Conservation (phyloP, 768 basidiomycete genomes). For the Leccinum longicurvipes region DNA sequence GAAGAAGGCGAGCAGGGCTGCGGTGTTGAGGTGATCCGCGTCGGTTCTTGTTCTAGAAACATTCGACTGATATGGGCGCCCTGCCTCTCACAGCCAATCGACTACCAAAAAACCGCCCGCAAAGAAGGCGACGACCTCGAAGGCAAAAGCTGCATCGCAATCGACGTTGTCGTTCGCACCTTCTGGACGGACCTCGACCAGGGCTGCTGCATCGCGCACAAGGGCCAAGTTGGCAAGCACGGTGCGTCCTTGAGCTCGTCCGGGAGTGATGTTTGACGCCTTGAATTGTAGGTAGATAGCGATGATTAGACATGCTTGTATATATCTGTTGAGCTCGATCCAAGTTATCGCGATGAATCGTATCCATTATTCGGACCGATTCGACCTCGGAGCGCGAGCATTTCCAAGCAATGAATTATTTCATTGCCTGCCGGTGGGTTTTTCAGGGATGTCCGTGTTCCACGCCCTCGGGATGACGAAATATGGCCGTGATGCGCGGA, state of each 20-base stretch:
- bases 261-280: not conserved
- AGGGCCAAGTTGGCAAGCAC: constrained; percentile 54
- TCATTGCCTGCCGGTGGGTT: not conserved
- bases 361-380: not conserved
- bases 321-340: not conserved
- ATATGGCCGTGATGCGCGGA: not conserved
- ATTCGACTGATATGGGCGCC: constrained; percentile 10
- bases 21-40: constrained; percentile 56
- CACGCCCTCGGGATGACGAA: not conserved
- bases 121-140: constrained; percentile 40
- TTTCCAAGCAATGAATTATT: not conserved
- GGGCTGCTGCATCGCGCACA: constrained; percentile 69
- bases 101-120: constrained; percentile 52
- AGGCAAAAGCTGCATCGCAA: constrained; percentile 33
- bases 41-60: constrained; percentile 25
- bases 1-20: constrained; percentile 62
- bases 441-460: not conserved
- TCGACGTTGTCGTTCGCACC: constrained; percentile 63
- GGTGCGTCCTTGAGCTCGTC: constrained; percentile 25
- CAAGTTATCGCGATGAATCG: not conserved
- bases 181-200: constrained; percentile 49
- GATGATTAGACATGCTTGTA: constrained; percentile 20
- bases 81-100: constrained; percentile 28
- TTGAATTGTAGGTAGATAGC: constrained; percentile 24
- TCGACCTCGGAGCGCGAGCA: not conserved